These are phyloP conservation scores for Podaxis sp. DNA, from an alignment of 768 basidiomycete genomes.

Conservation along the genomic window DNA sequence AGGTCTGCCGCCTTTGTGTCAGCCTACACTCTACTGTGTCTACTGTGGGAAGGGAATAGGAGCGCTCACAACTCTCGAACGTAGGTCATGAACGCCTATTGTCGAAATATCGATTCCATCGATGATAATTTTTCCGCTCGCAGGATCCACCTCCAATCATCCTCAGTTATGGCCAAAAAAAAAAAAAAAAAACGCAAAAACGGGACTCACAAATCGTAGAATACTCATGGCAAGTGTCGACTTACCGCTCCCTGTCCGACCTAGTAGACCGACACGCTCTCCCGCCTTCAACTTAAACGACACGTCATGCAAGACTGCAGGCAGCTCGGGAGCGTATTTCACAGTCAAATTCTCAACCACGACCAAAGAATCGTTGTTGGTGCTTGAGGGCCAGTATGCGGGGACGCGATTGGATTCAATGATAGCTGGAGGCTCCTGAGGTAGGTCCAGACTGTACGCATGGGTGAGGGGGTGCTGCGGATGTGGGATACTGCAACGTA, in stretches of 20 bases:
- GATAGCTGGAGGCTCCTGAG: slow-evolving; percentile 76
- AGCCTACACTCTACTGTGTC: neutral
- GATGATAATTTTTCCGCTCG: slow-evolving; percentile 70
- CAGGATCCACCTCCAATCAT: slow-evolving; percentile 62
- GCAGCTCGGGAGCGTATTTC: slow-evolving; percentile 84
- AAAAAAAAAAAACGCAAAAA: neutral
- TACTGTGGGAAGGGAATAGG: neutral
- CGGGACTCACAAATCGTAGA: slow-evolving; percentile 67
- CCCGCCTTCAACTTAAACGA: slow-evolving; percentile 70
- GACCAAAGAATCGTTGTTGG: slow-evolving; percentile 44
- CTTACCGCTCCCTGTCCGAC: slow-evolving; percentile 79
- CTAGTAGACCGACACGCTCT: slow-evolving; percentile 78
- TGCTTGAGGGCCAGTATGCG: slow-evolving; percentile 77
- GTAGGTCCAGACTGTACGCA: slow-evolving; percentile 57
- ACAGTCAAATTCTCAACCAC: slow-evolving; percentile 73
- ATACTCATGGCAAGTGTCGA: slow-evolving; percentile 86
- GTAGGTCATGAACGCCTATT: slow-evolving; percentile 81
- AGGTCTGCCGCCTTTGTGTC: slow-evolving; percentile 47
- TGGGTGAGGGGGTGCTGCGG: neutral
- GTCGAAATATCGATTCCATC: slow-evolving; percentile 87
- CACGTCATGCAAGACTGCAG: slow-evolving; percentile 71
- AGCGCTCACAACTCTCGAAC: slow-evolving; percentile 63
- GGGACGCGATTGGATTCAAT: slow-evolving; percentile 77
- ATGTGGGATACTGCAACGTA: slow-evolving; percentile 21
- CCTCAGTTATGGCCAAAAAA: slow-evolving; percentile 3